Base-by-base conservation (phyloP, 371 early-diverging fungal species). In the Rhizopus sp. region DNA sequence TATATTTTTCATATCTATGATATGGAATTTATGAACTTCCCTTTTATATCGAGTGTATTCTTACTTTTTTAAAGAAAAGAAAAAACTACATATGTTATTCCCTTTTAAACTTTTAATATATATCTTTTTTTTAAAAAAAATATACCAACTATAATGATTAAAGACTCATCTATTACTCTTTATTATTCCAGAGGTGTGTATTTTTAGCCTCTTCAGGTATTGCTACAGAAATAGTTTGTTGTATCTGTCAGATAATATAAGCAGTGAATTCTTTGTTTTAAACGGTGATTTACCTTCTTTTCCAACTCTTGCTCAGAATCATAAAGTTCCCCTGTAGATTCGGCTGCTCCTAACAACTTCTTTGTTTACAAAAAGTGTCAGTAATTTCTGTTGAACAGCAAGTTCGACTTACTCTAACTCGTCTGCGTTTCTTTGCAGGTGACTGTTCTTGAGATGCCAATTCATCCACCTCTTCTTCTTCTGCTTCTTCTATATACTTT, bases 11-110 rank as follows among this genome's bases (percentile, higher is more conserved):
- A 34, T 32, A 49, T 49, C 9, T 39, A 42, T n/a, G 7, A 41
- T 41, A 41, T 41, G 41, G 15, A n/a, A 15, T n/a, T 41, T 41
- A 41, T 41, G 41, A 41, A 41, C 44, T n/a, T n/a, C 44, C 44
- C 15, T 42, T 42, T 42, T 42, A 7, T 16, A 46, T 46, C 15
- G 6, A 41, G 10, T 41, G n/a, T 41, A 15, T n/a, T 41, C 10
- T 41, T 41, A 12, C 10, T 15, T n/a, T 41, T 41, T n/a, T 15
- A n/a, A 6, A 13, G 10, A 15, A n/a, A 6, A 13, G 10, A 6
- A 41, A 41, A 41, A 5, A 2, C 15, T n/a, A 41, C 41, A 13
- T 37, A 13, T 37, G 7, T 37, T 5, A 37, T 37, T 37, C 38
- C 38, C 38, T 13, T 5, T 13, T 13, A 7, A 7, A 7, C 5